These are phyloP conservation scores for Solanum tarapatanum DNA, from an alignment of 257 asterid species.

Conservation along the genomic window DNA sequence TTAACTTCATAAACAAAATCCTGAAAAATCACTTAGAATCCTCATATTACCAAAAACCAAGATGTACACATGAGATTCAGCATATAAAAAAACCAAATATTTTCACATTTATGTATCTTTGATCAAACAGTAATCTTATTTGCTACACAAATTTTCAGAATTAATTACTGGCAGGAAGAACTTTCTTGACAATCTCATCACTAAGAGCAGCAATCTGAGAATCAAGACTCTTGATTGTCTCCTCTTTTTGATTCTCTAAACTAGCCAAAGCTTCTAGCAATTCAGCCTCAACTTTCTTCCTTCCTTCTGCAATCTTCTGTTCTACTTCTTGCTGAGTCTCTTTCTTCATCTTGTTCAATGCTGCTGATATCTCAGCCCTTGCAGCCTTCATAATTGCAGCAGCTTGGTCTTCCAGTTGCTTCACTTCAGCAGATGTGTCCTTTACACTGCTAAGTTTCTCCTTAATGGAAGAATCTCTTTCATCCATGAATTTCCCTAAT, in stretches of 20 bases:
- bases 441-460: conserved; percentile 71
- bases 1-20: background rate
- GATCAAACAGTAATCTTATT: background rate
- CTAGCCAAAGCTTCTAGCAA: conserved; percentile 63
- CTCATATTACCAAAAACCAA: background rate
- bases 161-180: conserved; percentile 49
- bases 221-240: conserved; percentile 61
- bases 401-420: conserved; percentile 77
- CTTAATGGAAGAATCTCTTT: conserved; percentile 65
- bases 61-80: background rate
- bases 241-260: conserved; percentile 75
- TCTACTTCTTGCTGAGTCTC: conserved; percentile 88
- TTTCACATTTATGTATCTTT: background rate
- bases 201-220: conserved; percentile 77
- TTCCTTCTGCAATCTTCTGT: conserved; percentile 59
- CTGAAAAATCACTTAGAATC: background rate
- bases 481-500: conserved; percentile 86
- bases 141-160: background rate
- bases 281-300: conserved; percentile 82
- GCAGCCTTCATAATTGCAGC: conserved; percentile 83
- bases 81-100: background rate
- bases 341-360: conserved; percentile 88
- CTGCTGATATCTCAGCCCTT: conserved; percentile 81
- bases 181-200: conserved; percentile 85
- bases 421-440: conserved; percentile 79